A percentile compares a stretch with the other conserved stretches of the same genome.
These are phyloP conservation scores for Halenospora varia DNA, from an alignment of 495 filamentous ascomycete species.

Conservation along the genomic window DNA sequence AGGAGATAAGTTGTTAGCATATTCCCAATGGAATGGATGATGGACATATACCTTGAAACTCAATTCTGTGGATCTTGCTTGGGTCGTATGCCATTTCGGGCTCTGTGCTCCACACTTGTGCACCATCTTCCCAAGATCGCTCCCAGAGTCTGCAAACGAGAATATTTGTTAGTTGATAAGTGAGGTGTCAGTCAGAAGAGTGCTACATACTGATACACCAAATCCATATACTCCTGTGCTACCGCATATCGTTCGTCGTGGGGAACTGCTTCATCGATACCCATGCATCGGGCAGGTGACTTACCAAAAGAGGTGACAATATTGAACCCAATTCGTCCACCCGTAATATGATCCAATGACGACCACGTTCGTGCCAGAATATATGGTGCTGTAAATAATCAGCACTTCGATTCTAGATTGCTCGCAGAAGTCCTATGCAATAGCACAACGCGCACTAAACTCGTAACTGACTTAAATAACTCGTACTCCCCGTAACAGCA, in stretches of 20 bases:
- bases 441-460: background rate
- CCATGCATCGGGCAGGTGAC: constrained; percentile 53
- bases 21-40: too few species aligned
- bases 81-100: constrained; percentile 51
- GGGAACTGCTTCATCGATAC: constrained; percentile 48
- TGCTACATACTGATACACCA: too few species aligned
- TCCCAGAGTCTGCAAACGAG: constrained; percentile 60
- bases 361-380: constrained; percentile 55
- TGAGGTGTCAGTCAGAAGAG: too few species aligned
- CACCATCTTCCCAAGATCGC: constrained; percentile 53
- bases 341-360: constrained; percentile 56
- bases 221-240: constrained; percentile 38
- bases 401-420: constrained; percentile 15
- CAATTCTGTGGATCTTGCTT: constrained; percentile 52
- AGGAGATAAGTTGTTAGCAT: too few species aligned
- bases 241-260: constrained; percentile 57
- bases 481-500: background rate
- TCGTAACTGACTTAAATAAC: background rate
- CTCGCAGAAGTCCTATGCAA: background rate
- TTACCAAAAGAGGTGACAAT: constrained; percentile 62
- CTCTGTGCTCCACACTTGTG: constrained; percentile 42
- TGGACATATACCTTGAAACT: too few species aligned
- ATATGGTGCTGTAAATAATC: constrained; percentile 45
- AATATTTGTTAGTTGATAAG: too few species aligned
- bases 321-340: constrained; percentile 58